Evolutionary conservation across 2,329 filamentous ascomycete genomes (phyloP), one percentile per base, ranked within the genome.

Genomic region (Fusarium tjaetaba): DNA sequence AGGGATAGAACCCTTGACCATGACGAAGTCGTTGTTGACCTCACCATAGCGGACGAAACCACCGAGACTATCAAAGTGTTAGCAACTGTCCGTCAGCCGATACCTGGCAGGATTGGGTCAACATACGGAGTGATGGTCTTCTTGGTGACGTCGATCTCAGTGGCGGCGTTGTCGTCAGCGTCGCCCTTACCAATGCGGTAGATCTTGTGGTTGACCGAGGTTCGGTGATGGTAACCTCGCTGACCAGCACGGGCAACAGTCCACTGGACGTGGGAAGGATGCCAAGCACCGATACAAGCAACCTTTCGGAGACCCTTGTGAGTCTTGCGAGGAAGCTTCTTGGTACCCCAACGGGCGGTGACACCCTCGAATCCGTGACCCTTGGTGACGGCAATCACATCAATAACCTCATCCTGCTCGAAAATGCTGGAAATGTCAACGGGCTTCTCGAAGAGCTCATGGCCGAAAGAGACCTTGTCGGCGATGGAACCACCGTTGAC

Each of bases 271-370:
- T 99, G 96, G 87, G 94, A 95, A 84, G 96, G 96, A 91, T 99
- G 96, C 96, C 96, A 99, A 82, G 96, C 96, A 94, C 96, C 96
- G 87, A 99, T 99, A 97, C 96, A 99, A 84, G 96, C 96, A 82
- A 99, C 96, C 94, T 99, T 99, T 84, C 96, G 93, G 84, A 99
- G 95, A 97, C 96, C 96, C 93, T 99, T 99, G 94, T 99, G 96
- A 75, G 96, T 99, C 95, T 99, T 99, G 85, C 96, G 94, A 81
- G 96, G 96, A 83, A 99, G 94, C 94, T 98, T 99, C 94, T 98
- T 99, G 89, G 96, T 99, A 82, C 96, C 96, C 96, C 96, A 99
- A 89, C 96, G 92, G 86, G 92, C 90, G 79, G 96, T 99, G 82
- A 99, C 96, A 93, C 96, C 96, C 85, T 90, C 90, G 93, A 94